Evolutionary conservation across 2,329 filamentous ascomycete genomes (phyloP).

Genomic region (Cladosporium oxysporum): DNA sequence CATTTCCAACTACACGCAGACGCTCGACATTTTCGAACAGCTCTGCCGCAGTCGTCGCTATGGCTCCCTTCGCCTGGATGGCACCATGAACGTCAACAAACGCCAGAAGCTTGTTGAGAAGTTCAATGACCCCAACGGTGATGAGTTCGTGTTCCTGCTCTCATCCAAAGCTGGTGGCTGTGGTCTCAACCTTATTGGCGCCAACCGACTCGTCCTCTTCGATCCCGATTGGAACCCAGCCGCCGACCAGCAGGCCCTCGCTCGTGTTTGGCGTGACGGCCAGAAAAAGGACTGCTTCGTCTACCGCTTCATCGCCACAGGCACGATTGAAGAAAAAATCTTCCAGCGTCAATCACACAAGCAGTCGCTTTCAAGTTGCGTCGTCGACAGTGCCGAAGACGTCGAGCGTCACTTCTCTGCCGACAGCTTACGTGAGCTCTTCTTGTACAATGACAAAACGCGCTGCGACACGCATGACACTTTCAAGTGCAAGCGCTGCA

Average conservation of each 20-base stretch:
- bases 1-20: slow-evolving; percentile 98
- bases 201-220: slow-evolving; percentile 91
- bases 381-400: slow-evolving; percentile 94
- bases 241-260: slow-evolving; percentile 93
- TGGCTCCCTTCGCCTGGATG: slow-evolving; percentile 84
- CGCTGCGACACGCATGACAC: slow-evolving; percentile 95
- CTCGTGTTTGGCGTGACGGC: slow-evolving; percentile 96
- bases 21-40: slow-evolving; percentile 88
- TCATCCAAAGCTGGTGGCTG: slow-evolving; percentile 97
- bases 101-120: slow-evolving; percentile 95
- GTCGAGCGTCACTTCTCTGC: slow-evolving; percentile 95
- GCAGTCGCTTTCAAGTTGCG: slow-evolving; percentile 91
- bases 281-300: slow-evolving; percentile 99
- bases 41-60: slow-evolving; percentile 85
- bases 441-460: slow-evolving; percentile 85
- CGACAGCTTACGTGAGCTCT: slow-evolving; percentile 87
- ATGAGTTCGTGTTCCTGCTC: slow-evolving; percentile 92
- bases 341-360: slow-evolving; percentile 99
- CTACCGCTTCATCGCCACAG: slow-evolving; percentile 98
- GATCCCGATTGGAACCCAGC: slow-evolving; percentile 96
- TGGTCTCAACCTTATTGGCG: slow-evolving; percentile 91
- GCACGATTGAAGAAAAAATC: slow-evolving; percentile 98
- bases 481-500: slow-evolving; percentile 96
- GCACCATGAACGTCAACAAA: slow-evolving; percentile 97
- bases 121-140: slow-evolving; percentile 90